Conservation (phyloP, 495 filamentous ascomycete species). For the Sordaria brevicollis region DNA sequence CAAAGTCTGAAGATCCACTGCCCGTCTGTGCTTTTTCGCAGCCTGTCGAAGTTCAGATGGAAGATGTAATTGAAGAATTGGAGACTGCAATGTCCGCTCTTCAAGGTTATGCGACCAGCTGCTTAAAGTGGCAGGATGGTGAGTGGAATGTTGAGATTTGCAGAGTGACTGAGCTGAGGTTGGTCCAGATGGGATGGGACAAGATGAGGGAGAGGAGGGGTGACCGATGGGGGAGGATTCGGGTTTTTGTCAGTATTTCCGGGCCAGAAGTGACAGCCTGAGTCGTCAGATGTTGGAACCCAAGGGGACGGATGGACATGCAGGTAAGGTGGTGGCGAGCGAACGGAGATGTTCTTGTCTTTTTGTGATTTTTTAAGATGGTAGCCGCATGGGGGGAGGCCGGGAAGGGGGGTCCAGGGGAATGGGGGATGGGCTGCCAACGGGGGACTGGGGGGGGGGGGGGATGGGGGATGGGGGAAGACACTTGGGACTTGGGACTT, state of each 20-base stretch:
- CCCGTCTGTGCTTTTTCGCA: no score
- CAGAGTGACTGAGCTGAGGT: no score
- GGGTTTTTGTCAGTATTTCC: neutral
- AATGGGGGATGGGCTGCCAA: neutral
- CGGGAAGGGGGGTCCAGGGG: neutral
- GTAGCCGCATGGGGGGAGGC: constrained; percentile 1
- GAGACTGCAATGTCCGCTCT: neutral
- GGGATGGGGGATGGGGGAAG: neutral
- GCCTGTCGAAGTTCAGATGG: no score
- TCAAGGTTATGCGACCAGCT: neutral
- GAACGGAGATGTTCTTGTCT: constrained; percentile 1
- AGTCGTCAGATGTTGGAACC: neutral
- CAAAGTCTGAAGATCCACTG: neutral
- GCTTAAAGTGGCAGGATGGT: neutral
- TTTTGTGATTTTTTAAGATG: constrained; percentile 4
- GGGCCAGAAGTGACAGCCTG: neutral
- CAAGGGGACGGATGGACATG: neutral
- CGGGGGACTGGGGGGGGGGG: neutral
- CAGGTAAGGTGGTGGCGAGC: constrained; percentile 1
- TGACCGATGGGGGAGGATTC: neutral
- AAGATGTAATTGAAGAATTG: neutral
- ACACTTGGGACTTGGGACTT: neutral
- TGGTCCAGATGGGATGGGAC: neutral
- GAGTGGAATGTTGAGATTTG: neutral
- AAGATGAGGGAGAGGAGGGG: neutral